Conservation (phyloP, 345 rosid species). For the Populus nigra region DNA sequence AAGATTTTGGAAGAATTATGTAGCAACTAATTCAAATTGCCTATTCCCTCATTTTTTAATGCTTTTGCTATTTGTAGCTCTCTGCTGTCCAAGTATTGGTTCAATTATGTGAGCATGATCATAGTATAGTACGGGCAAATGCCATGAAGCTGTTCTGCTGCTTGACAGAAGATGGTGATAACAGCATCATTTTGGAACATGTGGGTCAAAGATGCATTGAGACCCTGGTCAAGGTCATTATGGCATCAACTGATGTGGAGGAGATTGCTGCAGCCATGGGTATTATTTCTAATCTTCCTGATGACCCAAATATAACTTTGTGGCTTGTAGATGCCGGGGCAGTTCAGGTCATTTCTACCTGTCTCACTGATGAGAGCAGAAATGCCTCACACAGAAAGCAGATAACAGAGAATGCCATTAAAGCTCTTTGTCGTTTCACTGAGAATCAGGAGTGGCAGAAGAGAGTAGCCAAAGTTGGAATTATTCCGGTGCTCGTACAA, state of each 20-base stretch:
- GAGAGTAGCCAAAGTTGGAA: conserved; percentile 16
- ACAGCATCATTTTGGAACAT: conserved; percentile 23
- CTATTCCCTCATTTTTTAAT: not conserved
- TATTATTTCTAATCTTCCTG: conserved; percentile 26
- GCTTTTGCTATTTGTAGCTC: conserved; percentile 16
- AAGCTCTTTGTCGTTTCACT: conserved; percentile 31
- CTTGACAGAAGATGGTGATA: conserved; percentile 30
- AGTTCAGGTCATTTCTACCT: conserved; percentile 18
- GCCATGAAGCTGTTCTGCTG: conserved; percentile 28
- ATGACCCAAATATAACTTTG: conserved; percentile 14
- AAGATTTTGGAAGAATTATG: too few species aligned
- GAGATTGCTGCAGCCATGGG: conserved; percentile 25
- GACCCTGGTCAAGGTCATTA: conserved; percentile 19
- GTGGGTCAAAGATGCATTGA: conserved; percentile 25
- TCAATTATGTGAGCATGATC: conserved; percentile 25
- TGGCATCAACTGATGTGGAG: conserved; percentile 16
- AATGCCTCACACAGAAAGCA: conserved; percentile 9
- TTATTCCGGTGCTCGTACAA: conserved; percentile 18
- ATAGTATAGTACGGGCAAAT: conserved; percentile 14
- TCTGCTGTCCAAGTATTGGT: conserved; percentile 34
- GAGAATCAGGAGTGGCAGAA: conserved; percentile 28
- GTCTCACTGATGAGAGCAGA: conserved; percentile 10
- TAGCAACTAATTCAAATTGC: not conserved
- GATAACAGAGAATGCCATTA: conserved; percentile 21
- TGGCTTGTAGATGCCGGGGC: conserved; percentile 29